These are phyloP conservation scores for Sapria himalayana DNA, from an alignment of 345 rosid species.

Conservation along the genomic window DNA sequence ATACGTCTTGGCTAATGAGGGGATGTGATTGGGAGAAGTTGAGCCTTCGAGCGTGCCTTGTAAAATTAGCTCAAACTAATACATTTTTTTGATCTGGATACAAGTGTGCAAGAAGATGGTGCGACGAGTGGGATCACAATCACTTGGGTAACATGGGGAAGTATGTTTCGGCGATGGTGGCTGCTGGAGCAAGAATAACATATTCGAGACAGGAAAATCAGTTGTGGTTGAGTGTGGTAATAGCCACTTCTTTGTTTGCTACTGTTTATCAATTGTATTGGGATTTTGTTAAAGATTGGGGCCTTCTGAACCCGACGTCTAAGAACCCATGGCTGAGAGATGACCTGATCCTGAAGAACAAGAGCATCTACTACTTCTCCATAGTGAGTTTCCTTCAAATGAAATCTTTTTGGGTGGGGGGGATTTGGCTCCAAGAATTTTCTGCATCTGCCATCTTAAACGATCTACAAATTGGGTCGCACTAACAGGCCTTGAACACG, in stretches of 20 bases:
- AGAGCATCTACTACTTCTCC: conserved; percentile 46
- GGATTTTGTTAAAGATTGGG: conserved; percentile 97
- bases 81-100: not conserved
- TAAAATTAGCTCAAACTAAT: not conserved
- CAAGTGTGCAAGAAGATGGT: conserved; percentile 88
- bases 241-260: conserved; percentile 45
- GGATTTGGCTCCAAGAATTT: no score
- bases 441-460: no score
- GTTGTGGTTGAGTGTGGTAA: conserved; percentile 35
- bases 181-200: conserved; percentile 73
- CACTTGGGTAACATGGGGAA: conserved; percentile 92
- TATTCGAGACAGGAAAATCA: conserved; percentile 27
- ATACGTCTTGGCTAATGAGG: no score
- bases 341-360: conserved; percentile 53
- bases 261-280: conserved; percentile 78
- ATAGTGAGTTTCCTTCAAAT: conserved; percentile 29
- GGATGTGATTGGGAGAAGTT: no score
- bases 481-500: conserved; percentile 47
- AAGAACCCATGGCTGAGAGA: conserved; percentile 71
- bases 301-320: conserved; percentile 52
- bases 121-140: conserved; percentile 41
- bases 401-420: not conserved
- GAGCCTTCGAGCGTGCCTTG: no score
- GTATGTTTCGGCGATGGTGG: conserved; percentile 88
- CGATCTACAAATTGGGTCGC: conserved; percentile 4